A percentile compares a stretch with the other conserved stretches of the same genome.
Evolutionary conservation across 768 basidiomycete genomes (phyloP).

Genomic region (Naganishia vaughanmartiniae): DNA sequence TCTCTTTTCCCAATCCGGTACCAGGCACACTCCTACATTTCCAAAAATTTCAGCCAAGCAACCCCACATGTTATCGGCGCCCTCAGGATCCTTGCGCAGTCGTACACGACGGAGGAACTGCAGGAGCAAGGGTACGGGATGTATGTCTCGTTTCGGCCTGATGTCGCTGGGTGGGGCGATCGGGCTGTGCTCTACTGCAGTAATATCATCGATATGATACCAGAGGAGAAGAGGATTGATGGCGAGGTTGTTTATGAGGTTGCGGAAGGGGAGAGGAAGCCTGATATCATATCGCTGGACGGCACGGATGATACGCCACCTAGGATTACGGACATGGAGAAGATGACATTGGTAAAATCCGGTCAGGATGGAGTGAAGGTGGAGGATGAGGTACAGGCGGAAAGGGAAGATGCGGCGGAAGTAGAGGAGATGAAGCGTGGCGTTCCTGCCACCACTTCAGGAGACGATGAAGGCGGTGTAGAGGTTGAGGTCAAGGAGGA

Average conservation of each 20-base stretch:
- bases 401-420: conserved; percentile 27
- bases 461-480: conserved; percentile 1
- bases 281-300: too few species aligned
- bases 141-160: conserved; percentile 82
- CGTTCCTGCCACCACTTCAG: not conserved
- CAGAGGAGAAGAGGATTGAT: conserved; percentile 19
- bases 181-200: conserved; percentile 69
- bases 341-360: conserved; percentile 9
- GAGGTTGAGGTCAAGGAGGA: conserved; percentile 2
- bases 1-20: not conserved
- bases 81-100: conserved; percentile 51
- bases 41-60: conserved; percentile 73
- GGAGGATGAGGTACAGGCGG: conserved; percentile 16
- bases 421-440: not conserved
- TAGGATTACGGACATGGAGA: not conserved
- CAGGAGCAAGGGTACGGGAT: conserved; percentile 66
- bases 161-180: conserved; percentile 78
- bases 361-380: conserved; percentile 8
- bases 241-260: not conserved
- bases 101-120: conserved; percentile 50
- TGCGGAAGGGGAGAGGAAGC: not conserved
- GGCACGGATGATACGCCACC: not conserved
- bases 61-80: conserved; percentile 70
- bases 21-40: conserved; percentile 78
- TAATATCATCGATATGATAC: conserved; percentile 60